Conservation (phyloP, 75 land plant species). For the Azolla pinnata region DNA sequence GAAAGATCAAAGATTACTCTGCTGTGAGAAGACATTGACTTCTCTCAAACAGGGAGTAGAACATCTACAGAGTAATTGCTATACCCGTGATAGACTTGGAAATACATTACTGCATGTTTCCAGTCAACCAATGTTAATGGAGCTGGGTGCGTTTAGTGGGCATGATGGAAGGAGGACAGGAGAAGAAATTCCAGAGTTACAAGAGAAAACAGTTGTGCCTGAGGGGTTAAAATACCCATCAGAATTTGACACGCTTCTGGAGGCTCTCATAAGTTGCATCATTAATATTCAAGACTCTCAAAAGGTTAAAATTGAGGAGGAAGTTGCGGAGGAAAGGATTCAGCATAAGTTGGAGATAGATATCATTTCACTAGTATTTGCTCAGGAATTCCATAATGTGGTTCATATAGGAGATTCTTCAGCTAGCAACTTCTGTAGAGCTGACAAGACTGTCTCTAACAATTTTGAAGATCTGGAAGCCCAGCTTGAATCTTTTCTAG, state of each 20-base stretch:
- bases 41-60: neutral
- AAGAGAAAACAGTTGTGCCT: neutral
- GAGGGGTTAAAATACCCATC: neutral
- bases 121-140: neutral
- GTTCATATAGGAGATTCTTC: too few relatives aligned
- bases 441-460: too few relatives aligned
- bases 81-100: too few relatives aligned
- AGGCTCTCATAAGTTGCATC: neutral
- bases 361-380: neutral
- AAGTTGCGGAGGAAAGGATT: neutral
- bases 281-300: neutral
- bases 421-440: too few relatives aligned
- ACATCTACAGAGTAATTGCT: neutral
- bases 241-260: neutral
- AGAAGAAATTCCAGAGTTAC: neutral
- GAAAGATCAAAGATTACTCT: neutral
- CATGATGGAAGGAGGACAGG: neutral
- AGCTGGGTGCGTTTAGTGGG: neutral
- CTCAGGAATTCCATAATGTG: neutral
- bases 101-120: too few relatives aligned
- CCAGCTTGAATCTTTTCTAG: neutral
- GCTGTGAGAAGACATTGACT: neutral
- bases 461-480: neutral
- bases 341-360: neutral
- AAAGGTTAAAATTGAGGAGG: neutral